Evolutionary conservation across 306 rosid species (phyloP).

Genomic region (Comarum palustre): DNA sequence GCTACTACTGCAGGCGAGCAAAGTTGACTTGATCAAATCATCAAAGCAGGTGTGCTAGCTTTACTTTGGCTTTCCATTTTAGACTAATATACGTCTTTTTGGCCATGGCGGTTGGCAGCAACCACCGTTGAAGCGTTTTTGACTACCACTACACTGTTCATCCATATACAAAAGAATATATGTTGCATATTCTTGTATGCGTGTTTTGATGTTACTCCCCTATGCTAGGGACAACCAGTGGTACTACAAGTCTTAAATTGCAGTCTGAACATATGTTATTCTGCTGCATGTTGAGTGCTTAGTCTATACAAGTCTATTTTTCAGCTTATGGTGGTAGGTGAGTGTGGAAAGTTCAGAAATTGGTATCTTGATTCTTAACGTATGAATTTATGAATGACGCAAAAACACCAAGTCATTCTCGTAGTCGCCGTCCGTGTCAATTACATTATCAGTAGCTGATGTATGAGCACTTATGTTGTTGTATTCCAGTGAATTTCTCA

Average conservation of each 20-base stretch:
- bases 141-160: not conserved
- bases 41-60: conserved; percentile 1
- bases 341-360: not conserved
- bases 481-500: not conserved
- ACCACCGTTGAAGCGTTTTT: conserved; percentile 14
- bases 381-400: not conserved
- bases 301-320: conserved; percentile 1
- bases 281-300: not conserved
- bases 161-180: not conserved
- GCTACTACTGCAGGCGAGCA: conserved; percentile 6
- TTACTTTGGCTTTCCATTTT: not conserved
- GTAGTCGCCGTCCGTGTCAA: not conserved
- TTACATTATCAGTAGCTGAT: not conserved
- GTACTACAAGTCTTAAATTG: not conserved
- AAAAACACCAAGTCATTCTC: too few species aligned
- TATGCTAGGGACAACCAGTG: conserved; percentile 2
- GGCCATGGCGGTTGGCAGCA: not conserved
- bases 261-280: not conserved
- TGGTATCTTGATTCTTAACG: not conserved
- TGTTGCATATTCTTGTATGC: not conserved
- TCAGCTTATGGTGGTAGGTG: not conserved
- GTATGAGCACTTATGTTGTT: not conserved
- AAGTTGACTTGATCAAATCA: conserved; percentile 19
- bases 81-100: not conserved
- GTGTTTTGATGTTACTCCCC: conserved; percentile 7